Evolutionary conservation across 495 filamentous ascomycete species (phyloP), one percentile per base, ranked within the genome.

Genomic region (Monascus purpureus): DNA sequence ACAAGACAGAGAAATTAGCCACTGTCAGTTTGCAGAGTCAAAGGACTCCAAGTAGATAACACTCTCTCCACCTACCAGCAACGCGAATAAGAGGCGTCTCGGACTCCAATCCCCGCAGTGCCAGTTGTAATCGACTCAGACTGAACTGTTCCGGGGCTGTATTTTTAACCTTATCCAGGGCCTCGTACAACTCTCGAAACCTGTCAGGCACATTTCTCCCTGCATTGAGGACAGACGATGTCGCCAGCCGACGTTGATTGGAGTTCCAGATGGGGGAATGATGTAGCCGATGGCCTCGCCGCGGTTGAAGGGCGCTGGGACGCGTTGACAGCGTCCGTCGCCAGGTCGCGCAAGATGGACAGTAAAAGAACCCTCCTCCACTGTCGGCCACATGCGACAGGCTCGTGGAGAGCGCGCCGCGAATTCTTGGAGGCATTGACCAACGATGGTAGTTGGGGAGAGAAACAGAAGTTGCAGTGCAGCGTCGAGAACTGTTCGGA

Each of bases 101-200:
- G 39, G 80, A 71, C 42, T 80, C 72, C 39, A 94, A 59, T 4
- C 83, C 83, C 30, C 77, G 67, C 47, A 85, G 52, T 12, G 85
- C 88, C 41, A 96, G 67, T 45, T 83, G 76, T 32, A 95, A 49
- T 41, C 83, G 72, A 35, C 80, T 79, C 13, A 80, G 61, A 53
- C 82, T 81, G 36, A 86, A 67, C 50, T 76, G 73, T 38, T 68
- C 67, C 23, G 70, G 58, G 15, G 76, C 72, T 25, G 70, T 53
- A 36, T 67, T 65, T 39, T 80, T 65, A 14, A 93, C 57, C 14
- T 65, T 61, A 6, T 57, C 53, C 13, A 92, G 59, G 8, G 74
- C 68, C 26, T 65, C 54, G 41, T 84, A 63, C 8, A 93, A 65
- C 33, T 67, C 59, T 28, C 52, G 49, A 31, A 63, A 51, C 13